Evolutionary conservation across 805 yeast species (phyloP).

Genomic region (Wickerhamiella hasegawae): DNA sequence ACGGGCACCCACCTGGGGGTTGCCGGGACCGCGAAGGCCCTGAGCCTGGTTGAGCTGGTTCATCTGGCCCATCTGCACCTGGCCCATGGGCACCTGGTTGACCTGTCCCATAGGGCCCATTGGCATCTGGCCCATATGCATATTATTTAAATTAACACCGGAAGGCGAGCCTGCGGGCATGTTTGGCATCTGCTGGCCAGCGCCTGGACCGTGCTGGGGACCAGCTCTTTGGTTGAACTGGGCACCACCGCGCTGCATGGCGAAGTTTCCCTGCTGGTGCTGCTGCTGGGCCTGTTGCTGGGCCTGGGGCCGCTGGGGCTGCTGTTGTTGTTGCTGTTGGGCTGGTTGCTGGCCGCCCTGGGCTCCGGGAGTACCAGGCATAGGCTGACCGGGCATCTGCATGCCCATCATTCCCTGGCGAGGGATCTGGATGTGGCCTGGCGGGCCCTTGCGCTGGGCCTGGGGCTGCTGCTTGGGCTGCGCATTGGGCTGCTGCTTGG

Average conservation of each 20-base stretch:
- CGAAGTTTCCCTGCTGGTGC: no score
- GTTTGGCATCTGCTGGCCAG: no score
- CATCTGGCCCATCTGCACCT: neutral
- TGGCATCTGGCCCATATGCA: neutral
- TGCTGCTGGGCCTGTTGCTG: slow-evolving; percentile 3
- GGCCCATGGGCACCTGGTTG: no score
- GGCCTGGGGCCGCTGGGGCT: neutral
- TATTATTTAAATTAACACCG: neutral
- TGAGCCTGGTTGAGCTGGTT: neutral
- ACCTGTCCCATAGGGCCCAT: neutral
- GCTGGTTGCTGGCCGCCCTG: slow-evolving; percentile 3
- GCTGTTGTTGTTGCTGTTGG: slow-evolving; percentile 6
- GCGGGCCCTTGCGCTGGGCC: slow-evolving; percentile 2
- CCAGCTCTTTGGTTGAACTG: no score
- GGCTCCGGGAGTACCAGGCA: neutral
- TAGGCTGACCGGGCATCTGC: neutral
- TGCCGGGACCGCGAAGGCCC: neutral
- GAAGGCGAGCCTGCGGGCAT: neutral
- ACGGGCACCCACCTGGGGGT: neutral
- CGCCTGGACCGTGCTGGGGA: no score
- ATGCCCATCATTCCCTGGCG: neutral
- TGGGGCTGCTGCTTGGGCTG: neutral
- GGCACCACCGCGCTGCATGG: no score
- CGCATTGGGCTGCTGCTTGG: neutral
- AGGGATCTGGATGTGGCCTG: slow-evolving; percentile 6